phyloP scores from a whole-genome alignment of 1,139 yeast genomes.

The Hyphopichia fennica region DNA sequence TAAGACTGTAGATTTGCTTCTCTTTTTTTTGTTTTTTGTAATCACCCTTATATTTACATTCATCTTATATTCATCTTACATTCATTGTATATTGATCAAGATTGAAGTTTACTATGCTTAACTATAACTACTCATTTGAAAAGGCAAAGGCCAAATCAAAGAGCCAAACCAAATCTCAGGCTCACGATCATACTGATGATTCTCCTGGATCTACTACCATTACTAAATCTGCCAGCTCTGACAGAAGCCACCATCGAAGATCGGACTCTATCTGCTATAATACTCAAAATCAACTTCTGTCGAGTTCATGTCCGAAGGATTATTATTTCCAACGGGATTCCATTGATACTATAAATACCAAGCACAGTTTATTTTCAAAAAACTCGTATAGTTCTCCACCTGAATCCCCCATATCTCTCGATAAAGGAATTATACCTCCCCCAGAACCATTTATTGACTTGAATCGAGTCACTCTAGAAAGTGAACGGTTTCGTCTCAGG shows the following conservation, averaged over 20 bases:
- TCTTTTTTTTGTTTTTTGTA: too few species aligned
- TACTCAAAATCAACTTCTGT: background rate
- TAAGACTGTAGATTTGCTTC: too few species aligned
- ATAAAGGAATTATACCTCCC: background rate
- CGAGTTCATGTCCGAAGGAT: background rate
- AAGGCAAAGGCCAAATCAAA: background rate
- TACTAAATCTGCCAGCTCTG: background rate
- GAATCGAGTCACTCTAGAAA: constrained; percentile 16
- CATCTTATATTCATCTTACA: too few species aligned
- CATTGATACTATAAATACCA: background rate
- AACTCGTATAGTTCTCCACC: constrained; percentile 9
- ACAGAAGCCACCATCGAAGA: background rate
- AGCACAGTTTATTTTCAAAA: background rate
- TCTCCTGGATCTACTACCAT: background rate
- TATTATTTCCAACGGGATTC: background rate
- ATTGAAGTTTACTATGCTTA: too few species aligned
- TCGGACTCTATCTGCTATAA: background rate
- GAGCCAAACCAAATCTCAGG: background rate
- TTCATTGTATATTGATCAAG: too few species aligned
- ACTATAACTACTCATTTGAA: constrained; percentile 2
- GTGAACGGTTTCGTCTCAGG: constrained; percentile 5
- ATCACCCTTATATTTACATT: too few species aligned
- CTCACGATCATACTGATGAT: background rate
- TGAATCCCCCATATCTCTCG: constrained; percentile 8
- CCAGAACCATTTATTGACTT: constrained; percentile 16